These are phyloP conservation scores for Nevesoporus exiguus DNA, from an alignment of 768 basidiomycete genomes.

Conservation along the genomic window DNA sequence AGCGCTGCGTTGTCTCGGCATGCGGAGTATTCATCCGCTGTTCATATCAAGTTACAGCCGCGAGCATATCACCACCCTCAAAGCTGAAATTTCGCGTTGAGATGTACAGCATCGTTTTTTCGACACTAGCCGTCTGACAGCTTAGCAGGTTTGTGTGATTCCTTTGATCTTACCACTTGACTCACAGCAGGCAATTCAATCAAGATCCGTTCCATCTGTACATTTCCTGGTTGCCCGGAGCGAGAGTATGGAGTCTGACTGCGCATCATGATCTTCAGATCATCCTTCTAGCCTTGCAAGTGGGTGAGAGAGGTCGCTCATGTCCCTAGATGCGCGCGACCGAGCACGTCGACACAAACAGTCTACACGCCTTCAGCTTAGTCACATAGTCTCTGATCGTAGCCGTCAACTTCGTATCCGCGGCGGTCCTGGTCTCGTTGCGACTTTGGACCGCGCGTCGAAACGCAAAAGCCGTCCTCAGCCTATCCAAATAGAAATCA, in stretches of 20 bases:
- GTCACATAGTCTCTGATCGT: constrained; percentile 17
- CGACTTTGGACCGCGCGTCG: constrained; percentile 16
- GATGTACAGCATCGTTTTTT: too few relatives aligned
- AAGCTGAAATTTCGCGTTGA: too few relatives aligned
- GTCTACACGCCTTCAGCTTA: constrained; percentile 4
- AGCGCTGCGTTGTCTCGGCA: too few relatives aligned
- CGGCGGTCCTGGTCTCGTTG: constrained; percentile 15
- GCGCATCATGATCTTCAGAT: constrained; percentile 2
- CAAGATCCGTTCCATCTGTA: constrained; percentile 27
- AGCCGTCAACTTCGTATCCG: constrained; percentile 13
- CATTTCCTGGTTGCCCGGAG: constrained; percentile 15
- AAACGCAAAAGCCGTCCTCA: neutral
- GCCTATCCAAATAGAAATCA: constrained; percentile 15
- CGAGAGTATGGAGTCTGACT: neutral
- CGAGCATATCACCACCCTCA: too few relatives aligned
- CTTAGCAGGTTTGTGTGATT: constrained; percentile 13
- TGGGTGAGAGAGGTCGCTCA: constrained; percentile 7
- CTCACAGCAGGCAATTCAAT: neutral
- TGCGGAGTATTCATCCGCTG: too few relatives aligned
- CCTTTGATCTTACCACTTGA: neutral
- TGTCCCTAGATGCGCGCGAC: neutral
- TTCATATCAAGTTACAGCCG: too few relatives aligned
- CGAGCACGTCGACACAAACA: neutral
- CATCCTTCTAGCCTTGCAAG: constrained; percentile 12
- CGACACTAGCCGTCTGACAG: too few relatives aligned